phyloP scores from a whole-genome alignment of 31 red algal genomes.

The Odonthalia washingtoniensis region DNA sequence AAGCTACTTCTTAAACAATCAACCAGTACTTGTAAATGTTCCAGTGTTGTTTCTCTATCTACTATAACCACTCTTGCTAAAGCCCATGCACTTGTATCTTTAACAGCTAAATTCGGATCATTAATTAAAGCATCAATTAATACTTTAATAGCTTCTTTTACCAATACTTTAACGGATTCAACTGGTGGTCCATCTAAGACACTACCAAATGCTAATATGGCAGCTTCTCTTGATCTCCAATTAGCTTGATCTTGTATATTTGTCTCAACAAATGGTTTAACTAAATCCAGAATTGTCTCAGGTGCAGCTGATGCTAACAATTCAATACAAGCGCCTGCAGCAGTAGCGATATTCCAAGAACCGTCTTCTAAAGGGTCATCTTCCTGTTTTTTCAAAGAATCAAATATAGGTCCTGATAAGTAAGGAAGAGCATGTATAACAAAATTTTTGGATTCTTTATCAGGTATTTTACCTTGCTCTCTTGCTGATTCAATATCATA shows the following conservation, averaged over 20 bases:
- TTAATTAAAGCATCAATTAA: conserved; percentile 78
- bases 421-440: conserved; percentile 82
- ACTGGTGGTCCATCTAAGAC: conserved; percentile 81
- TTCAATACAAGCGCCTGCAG: conserved; percentile 87
- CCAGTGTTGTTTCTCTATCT: conserved; percentile 51
- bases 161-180: conserved; percentile 54
- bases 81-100: conserved; percentile 95
- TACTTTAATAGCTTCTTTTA: conserved; percentile 73
- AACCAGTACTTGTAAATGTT: conserved; percentile 64
- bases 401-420: conserved; percentile 72
- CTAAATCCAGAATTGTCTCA: conserved; percentile 72
- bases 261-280: conserved; percentile 87
- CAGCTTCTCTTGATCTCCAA: conserved; percentile 94
- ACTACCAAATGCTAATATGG: conserved; percentile 90
- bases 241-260: conserved; percentile 81
- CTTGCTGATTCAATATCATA: conserved; percentile 67
- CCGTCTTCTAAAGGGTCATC: conserved; percentile 88
- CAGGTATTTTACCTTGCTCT: conserved; percentile 51
- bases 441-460: conserved; percentile 54
- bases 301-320: conserved; percentile 90
- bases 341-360: conserved; percentile 91
- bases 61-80: conserved; percentile 75
- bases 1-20: conserved; percentile 69
- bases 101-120: conserved; percentile 82
- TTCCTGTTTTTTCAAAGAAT: conserved; percentile 89